phyloP scores from a whole-genome alignment of 352 stramenopile genomes.

The Phytophthora sp. region DNA sequence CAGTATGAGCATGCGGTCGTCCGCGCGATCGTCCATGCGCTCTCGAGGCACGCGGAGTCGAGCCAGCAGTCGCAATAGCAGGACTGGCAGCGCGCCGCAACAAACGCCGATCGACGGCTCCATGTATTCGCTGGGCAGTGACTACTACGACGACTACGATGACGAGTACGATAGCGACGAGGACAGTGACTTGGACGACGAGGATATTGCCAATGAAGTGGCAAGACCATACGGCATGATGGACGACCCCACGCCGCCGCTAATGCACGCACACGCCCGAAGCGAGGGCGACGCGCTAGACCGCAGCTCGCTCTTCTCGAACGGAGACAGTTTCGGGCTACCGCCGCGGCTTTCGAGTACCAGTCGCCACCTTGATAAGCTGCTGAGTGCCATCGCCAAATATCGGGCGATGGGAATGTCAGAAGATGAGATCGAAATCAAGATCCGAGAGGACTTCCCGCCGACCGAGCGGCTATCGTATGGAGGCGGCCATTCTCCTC shows the following conservation, averaged over 20 bases:
- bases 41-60: slow-evolving; percentile 32
- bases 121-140: slow-evolving; percentile 48
- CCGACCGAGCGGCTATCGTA: slow-evolving; percentile 50
- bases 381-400: slow-evolving; percentile 67
- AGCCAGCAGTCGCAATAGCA: slow-evolving; percentile 41
- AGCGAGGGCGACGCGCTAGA: slow-evolving; percentile 35
- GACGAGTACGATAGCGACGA: slow-evolving; percentile 52
- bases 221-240: slow-evolving; percentile 55
- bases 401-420: slow-evolving; percentile 61
- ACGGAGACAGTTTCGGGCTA: slow-evolving; percentile 58
- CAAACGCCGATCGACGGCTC: slow-evolving; percentile 20
- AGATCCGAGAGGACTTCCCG: slow-evolving; percentile 71
- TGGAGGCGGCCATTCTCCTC: neutral
- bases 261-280: slow-evolving; percentile 27
- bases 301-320: slow-evolving; percentile 57
- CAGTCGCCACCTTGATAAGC: slow-evolving; percentile 61
- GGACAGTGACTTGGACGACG: slow-evolving; percentile 59
- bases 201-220: slow-evolving; percentile 78
- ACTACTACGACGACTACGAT: slow-evolving; percentile 54
- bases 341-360: slow-evolving; percentile 63
- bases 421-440: slow-evolving; percentile 72
- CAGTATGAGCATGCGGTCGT: slow-evolving; percentile 9
- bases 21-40: slow-evolving; percentile 18
- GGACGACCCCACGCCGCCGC: slow-evolving; percentile 33
- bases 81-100: slow-evolving; percentile 15